phyloP scores from a whole-genome alignment of 768 basidiomycete species.

The Xerocomellus dryophilus region DNA sequence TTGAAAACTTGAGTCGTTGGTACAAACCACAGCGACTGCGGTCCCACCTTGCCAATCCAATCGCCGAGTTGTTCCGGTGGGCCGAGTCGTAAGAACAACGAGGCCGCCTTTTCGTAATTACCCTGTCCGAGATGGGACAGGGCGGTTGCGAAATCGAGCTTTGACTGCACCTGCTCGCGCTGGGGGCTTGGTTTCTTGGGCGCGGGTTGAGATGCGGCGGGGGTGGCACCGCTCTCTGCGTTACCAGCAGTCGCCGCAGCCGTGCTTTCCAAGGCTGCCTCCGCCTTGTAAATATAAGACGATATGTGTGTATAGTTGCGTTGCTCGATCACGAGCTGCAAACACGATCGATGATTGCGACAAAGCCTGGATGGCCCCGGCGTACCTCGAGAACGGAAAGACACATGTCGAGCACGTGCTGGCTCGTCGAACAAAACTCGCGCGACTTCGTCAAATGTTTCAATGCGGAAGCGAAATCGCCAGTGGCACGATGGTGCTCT shows the following conservation, averaged over 20 bases:
- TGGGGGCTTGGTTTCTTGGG: conserved; percentile 49
- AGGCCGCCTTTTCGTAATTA: conserved; percentile 79
- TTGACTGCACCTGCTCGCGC: conserved; percentile 67
- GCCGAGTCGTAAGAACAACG: conserved; percentile 66
- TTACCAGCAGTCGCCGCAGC: conserved; percentile 34
- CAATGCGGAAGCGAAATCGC: conserved; percentile 68
- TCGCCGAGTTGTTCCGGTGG: conserved; percentile 64
- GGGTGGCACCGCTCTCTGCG: conserved; percentile 16
- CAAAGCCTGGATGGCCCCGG: neutral
- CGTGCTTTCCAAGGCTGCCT: conserved; percentile 76
- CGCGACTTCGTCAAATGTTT: conserved; percentile 88
- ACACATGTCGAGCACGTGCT: conserved; percentile 94
- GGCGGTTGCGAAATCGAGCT: conserved; percentile 79
- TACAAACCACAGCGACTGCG: neutral
- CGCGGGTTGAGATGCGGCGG: conserved; percentile 18
- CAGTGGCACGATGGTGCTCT: conserved; percentile 67
- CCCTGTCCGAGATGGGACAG: conserved; percentile 70
- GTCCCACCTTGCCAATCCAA: conserved; percentile 68
- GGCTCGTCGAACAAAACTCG: conserved; percentile 87
- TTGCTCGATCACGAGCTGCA: conserved; percentile 80
- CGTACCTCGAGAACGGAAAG: conserved; percentile 74
- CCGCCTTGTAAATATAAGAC: conserved; percentile 96
- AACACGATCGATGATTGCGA: neutral
- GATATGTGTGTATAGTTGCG: conserved; percentile 81
- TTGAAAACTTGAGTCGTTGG: neutral